Base-by-base conservation (phyloP, 257 asterid genomes). In the Scutellaria galericulata region DNA sequence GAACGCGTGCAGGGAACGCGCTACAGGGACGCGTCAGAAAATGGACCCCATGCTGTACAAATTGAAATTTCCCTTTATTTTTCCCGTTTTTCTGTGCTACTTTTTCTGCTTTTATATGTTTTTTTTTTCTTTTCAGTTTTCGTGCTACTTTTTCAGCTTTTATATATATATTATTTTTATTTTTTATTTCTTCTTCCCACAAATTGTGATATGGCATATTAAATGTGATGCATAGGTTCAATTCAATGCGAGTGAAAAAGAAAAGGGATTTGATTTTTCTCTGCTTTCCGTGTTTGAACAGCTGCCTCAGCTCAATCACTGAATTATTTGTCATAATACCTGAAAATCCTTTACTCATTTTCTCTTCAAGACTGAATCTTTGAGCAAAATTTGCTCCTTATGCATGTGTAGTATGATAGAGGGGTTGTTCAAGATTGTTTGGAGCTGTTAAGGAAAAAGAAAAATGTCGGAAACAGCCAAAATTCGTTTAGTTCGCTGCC, bases 401-500 rank as follows among this genome's bases (percentile, higher is more conserved):
- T 77, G 79, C 80, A 81, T 54, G 80, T 59, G 64, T 68, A n/a
- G 7, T 52, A 75, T 63, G 75, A 50, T 60, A 46, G 75, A 44
- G 72, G 77, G 61, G 52, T 71, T 63, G 72, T 72, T 78, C 69
- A 75, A 74, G 72, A 31, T 69, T 70, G 58, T 58, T 44, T 68
- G 54, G 55, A 73, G 64, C 18, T 40, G 53, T 60, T 50, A 18
- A 52, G 46, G 44, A 66, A 50, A 54, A 27, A 47, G 66, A 48
- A 56, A 3, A 69, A 93, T 90, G 98, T 80, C 96, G 48, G 96
- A 88, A 81, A 41, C 85, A 50, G 87, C 90, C 9, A 84, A 90
- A 35, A 88, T 87, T 80, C 96, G 96, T 67, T 58, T 92, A 64
- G 94, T 95, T 77, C 94, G 91, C 55, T 91, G 99, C 48, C 95